phyloP scores from a whole-genome alignment of 345 rosid genomes.

The Hevea brasiliensis region DNA sequence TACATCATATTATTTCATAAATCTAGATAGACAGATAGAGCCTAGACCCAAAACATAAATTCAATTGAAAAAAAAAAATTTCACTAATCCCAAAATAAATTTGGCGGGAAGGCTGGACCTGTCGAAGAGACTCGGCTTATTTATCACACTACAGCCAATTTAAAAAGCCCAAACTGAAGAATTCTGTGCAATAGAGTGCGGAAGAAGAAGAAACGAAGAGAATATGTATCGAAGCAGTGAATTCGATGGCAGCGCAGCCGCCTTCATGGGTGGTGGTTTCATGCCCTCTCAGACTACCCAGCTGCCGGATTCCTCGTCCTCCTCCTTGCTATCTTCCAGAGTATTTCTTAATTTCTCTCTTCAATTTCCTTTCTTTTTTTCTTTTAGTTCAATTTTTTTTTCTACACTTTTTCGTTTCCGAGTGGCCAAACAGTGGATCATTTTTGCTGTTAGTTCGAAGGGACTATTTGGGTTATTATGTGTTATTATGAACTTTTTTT shows the following conservation, averaged over 20 bases:
- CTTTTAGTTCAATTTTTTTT: too few species aligned
- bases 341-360: slow-evolving; percentile 28
- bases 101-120: not conserved
- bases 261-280: slow-evolving; percentile 89
- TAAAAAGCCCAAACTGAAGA: not conserved
- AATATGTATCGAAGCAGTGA: slow-evolving; percentile 57
- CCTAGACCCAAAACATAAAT: too few species aligned
- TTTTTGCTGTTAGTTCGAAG: too few species aligned
- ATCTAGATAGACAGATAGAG: too few species aligned
- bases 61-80: too few species aligned
- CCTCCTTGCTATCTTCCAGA: slow-evolving; percentile 45
- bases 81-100: not conserved
- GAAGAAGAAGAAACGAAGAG: not conserved
- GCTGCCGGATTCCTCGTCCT: slow-evolving; percentile 42
- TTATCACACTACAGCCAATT: not conserved
- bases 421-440: too few species aligned
- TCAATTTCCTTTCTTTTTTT: not conserved
- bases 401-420: too few species aligned
- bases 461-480: not conserved
- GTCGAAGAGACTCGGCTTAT: not conserved
- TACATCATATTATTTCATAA: too few species aligned
- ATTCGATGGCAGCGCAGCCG: slow-evolving; percentile 67
- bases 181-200: not conserved
- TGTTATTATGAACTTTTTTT: too few species aligned
- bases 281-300: slow-evolving; percentile 77